Conservation (phyloP, 2,329 filamentous ascomycete species). For the Aspergillus fijiensis region DNA sequence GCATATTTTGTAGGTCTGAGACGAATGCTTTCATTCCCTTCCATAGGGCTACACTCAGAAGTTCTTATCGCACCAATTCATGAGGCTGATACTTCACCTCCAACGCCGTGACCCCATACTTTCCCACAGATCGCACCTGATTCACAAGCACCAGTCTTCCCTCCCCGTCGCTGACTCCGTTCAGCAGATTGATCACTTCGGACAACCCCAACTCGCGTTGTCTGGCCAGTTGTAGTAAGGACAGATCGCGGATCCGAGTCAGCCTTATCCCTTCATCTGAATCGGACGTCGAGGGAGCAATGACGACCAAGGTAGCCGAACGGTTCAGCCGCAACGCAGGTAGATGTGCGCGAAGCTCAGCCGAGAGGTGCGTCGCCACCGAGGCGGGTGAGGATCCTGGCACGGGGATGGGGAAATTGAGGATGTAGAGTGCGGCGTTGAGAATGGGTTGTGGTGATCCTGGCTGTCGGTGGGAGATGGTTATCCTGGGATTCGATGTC, state of each 20-base stretch:
- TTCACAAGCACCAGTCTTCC: constrained; percentile 26
- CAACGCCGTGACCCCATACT: constrained; percentile 18
- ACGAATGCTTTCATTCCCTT: too few relatives aligned
- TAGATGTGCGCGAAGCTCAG: constrained; percentile 35
- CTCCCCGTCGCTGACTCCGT: constrained; percentile 24
- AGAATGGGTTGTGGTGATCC: constrained; percentile 7
- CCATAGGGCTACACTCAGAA: too few relatives aligned
- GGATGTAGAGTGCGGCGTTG: constrained; percentile 38
- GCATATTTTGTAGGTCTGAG: too few relatives aligned
- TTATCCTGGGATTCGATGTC: constrained; percentile 1
- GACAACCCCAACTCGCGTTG: constrained; percentile 28
- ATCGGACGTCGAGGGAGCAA: too few relatives aligned
- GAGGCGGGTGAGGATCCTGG: constrained; percentile 7
- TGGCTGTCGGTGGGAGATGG: constrained; percentile 3
- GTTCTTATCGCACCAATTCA: background rate
- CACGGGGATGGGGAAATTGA: constrained; percentile 26
- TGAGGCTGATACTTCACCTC: constrained; percentile 21
- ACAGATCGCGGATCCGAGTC: too few relatives aligned
- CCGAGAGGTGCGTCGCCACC: constrained; percentile 17
- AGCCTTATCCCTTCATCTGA: too few relatives aligned
- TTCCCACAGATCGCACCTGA: constrained; percentile 17
- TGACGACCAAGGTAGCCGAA: constrained; percentile 29
- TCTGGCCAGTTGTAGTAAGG: constrained; percentile 12
- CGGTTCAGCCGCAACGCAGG: constrained; percentile 30
- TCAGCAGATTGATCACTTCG: constrained; percentile 31